phyloP scores from a whole-genome alignment of 305 asterid genomes.

The Fraxinus nigra region DNA sequence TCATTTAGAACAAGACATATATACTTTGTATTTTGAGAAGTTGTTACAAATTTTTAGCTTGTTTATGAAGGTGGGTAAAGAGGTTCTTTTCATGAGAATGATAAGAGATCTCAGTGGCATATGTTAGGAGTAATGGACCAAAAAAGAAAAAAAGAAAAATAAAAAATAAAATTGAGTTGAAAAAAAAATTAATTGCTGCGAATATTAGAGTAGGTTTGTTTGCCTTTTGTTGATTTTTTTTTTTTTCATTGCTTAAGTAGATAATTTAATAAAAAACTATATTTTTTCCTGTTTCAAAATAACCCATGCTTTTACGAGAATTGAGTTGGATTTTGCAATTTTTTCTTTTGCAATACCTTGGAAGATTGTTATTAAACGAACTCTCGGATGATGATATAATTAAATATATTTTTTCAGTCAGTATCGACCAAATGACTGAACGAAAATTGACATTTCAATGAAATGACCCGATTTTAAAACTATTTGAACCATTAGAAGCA shows the following conservation, averaged over 20 bases:
- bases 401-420: too few relatives aligned
- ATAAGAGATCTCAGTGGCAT: too few relatives aligned
- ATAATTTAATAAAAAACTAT: too few relatives aligned
- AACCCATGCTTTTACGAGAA: too few relatives aligned
- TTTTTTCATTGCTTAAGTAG: neutral
- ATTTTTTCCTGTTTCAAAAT: neutral
- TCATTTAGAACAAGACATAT: too few relatives aligned
- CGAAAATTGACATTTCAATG: too few relatives aligned
- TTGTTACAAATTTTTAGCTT: slow-evolving; percentile 27
- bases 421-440: too few relatives aligned
- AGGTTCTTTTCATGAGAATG: neutral
- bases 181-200: neutral
- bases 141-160: too few relatives aligned
- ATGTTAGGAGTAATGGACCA: neutral
- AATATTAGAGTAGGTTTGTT: neutral
- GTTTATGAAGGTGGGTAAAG: slow-evolving; percentile 38
- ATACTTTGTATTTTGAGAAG: slow-evolving; percentile 1
- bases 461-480: too few relatives aligned
- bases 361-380: neutral
- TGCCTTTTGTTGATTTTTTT: neutral
- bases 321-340: neutral
- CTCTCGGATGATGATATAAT: too few relatives aligned
- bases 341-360: neutral
- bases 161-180: neutral
- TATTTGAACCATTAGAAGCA: too few relatives aligned